These are phyloP conservation scores for Cladophialophora carrionii DNA, from an alignment of 2,329 filamentous ascomycete species.

Conservation along the genomic window DNA sequence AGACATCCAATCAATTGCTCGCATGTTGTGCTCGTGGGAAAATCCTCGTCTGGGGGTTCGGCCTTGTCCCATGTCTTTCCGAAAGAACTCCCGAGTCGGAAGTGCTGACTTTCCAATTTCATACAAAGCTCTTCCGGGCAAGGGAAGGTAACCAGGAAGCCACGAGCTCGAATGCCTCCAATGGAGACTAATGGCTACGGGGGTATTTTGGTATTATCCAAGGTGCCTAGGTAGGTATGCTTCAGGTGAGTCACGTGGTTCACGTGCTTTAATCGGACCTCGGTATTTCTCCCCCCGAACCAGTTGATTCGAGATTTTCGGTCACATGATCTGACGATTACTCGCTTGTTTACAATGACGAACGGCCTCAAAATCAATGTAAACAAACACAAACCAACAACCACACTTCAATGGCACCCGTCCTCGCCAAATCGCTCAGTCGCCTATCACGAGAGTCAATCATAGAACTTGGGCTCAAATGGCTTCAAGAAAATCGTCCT, in stretches of 20 bases:
- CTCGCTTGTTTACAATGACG: conserved; percentile 25
- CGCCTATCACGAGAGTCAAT: conserved; percentile 73
- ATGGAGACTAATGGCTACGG: too few relatives aligned
- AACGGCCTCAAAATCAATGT: not conserved
- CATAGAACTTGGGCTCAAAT: conserved; percentile 72
- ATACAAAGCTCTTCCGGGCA: not conserved
- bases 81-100: not conserved
- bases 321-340: conserved; percentile 22
- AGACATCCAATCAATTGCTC: not conserved
- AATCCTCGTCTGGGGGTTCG: conserved; percentile 22
- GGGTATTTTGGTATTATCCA: too few relatives aligned
- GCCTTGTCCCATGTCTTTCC: not conserved
- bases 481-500: conserved; percentile 66
- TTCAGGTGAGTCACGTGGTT: too few relatives aligned
- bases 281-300: not conserved
- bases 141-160: not conserved
- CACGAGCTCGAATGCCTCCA: too few relatives aligned
- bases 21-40: not conserved
- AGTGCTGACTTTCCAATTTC: not conserved
- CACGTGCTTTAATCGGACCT: not conserved
- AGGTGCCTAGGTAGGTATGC: too few relatives aligned
- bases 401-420: conserved; percentile 54
- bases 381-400: conserved; percentile 52
- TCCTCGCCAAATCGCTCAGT: conserved; percentile 67
- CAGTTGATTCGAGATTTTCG: not conserved